phyloP scores from a whole-genome alignment of 78 protist species.

The Speleostelium caveatum region DNA sequence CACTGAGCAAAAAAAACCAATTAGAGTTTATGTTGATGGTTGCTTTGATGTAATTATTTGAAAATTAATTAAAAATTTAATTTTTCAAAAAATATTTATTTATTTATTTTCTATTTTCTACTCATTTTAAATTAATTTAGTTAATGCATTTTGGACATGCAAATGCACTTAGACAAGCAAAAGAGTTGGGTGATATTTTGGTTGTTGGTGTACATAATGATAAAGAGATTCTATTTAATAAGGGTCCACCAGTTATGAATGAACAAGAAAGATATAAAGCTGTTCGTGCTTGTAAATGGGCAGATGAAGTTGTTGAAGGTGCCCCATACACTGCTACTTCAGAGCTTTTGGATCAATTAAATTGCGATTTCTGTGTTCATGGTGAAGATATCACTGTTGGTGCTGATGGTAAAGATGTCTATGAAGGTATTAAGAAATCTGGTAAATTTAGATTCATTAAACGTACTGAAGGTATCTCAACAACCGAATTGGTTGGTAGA shows the following conservation, averaged over 20 bases:
- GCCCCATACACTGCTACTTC: conserved; percentile 89
- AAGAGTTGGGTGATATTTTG: conserved; percentile 84
- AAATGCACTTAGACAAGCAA: conserved; percentile 92
- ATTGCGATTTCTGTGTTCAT: conserved; percentile 85
- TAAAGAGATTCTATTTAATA: conserved; percentile 90
- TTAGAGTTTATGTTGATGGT: conserved; percentile 90
- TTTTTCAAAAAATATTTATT: neutral
- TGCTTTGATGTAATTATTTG: conserved; percentile 89
- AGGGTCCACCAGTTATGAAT: conserved; percentile 96
- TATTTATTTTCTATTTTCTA: neutral
- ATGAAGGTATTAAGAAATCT: conserved; percentile 88
- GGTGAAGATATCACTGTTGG: conserved; percentile 90
- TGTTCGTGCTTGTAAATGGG: conserved; percentile 97
- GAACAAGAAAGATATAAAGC: conserved; percentile 94
- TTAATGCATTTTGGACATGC: conserved; percentile 96
- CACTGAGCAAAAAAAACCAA: conserved; percentile 54
- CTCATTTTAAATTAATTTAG: no score
- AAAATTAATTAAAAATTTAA: neutral
- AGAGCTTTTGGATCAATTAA: conserved; percentile 67
- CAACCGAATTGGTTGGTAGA: conserved; percentile 97
- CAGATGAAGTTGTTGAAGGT: conserved; percentile 94
- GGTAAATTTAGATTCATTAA: conserved; percentile 84
- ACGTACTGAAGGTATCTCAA: conserved; percentile 88
- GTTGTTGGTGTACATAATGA: conserved; percentile 95
- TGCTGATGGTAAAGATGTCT: conserved; percentile 91